Conservation (phyloP, 2,329 filamentous ascomycete genomes). For the Hypoxylon sp. region DNA sequence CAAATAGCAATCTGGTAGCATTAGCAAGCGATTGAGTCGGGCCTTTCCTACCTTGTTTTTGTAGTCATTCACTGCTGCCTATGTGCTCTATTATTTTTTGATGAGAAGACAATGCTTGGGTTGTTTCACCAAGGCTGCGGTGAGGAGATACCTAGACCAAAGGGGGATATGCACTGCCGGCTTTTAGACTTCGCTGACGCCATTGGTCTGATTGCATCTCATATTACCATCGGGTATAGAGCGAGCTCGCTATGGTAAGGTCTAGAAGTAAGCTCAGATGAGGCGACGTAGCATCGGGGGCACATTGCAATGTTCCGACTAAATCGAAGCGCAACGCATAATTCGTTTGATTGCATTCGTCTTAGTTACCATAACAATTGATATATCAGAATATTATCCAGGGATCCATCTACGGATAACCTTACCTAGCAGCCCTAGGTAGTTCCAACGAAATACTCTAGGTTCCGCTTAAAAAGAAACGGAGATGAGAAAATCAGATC, state of each 20-base stretch:
- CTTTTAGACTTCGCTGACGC: neutral
- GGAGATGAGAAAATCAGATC: conserved; percentile 14
- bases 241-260: neutral
- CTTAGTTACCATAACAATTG: neutral
- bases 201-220: conserved; percentile 10
- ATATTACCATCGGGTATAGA: conserved; percentile 5
- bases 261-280: conserved; percentile 16
- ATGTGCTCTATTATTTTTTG: conserved; percentile 3
- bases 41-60: conserved; percentile 33
- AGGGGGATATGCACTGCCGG: conserved; percentile 6
- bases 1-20: neutral
- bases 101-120: neutral
- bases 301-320: neutral
- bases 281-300: conserved; percentile 30
- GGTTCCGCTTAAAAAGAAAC: neutral
- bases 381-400: neutral
- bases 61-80: conserved; percentile 23
- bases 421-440: neutral
- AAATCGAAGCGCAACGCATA: conserved; percentile 1
- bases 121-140: neutral
- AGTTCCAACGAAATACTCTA: neutral
- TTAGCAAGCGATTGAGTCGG: conserved; percentile 23
- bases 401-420: too few species aligned
- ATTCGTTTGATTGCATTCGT: neutral
- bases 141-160: neutral